Percentiles rank a stretch among this genome's conserved stretches.
Conservation (phyloP, 2,329 filamentous ascomycete genomes). For the Chaetoscypha palmicola region DNA sequence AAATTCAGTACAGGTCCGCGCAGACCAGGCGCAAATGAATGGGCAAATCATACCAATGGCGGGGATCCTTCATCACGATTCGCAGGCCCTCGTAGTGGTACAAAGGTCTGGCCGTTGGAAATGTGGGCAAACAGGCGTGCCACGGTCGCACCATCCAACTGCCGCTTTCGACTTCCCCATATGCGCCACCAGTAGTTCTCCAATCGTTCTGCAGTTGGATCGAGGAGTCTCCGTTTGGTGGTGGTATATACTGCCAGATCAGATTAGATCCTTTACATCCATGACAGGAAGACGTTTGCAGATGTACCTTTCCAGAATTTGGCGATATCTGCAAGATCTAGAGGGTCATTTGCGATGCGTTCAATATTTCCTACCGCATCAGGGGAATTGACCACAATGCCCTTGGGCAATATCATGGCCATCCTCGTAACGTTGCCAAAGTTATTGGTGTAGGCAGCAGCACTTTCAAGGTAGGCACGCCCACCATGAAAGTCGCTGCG, state of each 20-base stretch:
- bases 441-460: conserved; percentile 20
- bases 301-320: conserved; percentile 49
- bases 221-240: conserved; percentile 49
- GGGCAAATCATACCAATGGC: conserved; percentile 37
- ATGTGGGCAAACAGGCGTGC: conserved; percentile 52
- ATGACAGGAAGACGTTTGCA: conserved; percentile 2
- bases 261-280: conserved; percentile 12
- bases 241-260: conserved; percentile 48
- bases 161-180: conserved; percentile 44
- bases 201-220: conserved; percentile 55
- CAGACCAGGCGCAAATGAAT: conserved; percentile 2
- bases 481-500: conserved; percentile 29
- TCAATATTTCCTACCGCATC: conserved; percentile 45
- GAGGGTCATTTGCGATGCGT: conserved; percentile 34
- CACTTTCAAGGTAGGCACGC: conserved; percentile 28
- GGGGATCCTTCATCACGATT: conserved; percentile 43
- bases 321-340: conserved; percentile 42
- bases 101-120: conserved; percentile 49
- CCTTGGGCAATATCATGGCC: conserved; percentile 47
- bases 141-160: conserved; percentile 46
- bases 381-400: conserved; percentile 48
- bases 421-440: conserved; percentile 20
- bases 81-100: conserved; percentile 46
- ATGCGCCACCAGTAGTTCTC: conserved; percentile 64
- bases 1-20: conserved; percentile 22